Base-by-base conservation (phyloP, 352 stramenopile genomes). In the Phytophthora pluvialis region DNA sequence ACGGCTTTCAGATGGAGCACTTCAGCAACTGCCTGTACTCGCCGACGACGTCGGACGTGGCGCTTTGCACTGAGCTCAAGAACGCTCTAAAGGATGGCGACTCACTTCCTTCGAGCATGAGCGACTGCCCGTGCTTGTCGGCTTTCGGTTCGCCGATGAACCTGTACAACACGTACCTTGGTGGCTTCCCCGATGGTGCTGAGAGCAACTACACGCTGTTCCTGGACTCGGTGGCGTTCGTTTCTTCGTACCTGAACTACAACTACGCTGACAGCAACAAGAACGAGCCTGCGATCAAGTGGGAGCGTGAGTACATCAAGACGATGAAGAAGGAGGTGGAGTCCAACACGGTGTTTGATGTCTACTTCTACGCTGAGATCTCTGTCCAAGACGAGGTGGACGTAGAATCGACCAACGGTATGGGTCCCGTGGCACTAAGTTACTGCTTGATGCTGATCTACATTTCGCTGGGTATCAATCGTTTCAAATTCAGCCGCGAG, bases 401-500 rank as follows among this genome's bases (percentile, higher is more conserved):
- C 36, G 62, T 47, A n/a, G 79, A 84, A 53, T 85, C 73, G 32
- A 76, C 53, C 50, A 78, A 80, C 21, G 75, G 80, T 36, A 82
- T 86, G 55, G 61, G 75, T 16, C 72, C 81, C n/a, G 75, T 85
- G 9, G 70, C 48, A 0, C 16, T 88, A 25, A 88, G 79, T 52
- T 90, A 90, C 54, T 70, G 59, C 6, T 55, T 90, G 7, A 90
- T 90, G 81, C 80, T 90, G 33, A 65, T 90, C 26, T 90, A 90
- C 61, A 80, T 90, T 31, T 79, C 78, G 18, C 52, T 90, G 6
- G 81, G 81, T 51, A 87, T 90, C 60, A 88, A 88, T 39, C 78
- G 79, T 45, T 81, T 83, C 60, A 80, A 76, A 15, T 80, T 80
- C 28, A 52, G 62, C 9, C 67, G 68, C 32, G 58, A 67, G 5